Evolutionary conservation across 2,329 filamentous ascomycete genomes (phyloP).

Genomic region (Pezicula rhizophila): DNA sequence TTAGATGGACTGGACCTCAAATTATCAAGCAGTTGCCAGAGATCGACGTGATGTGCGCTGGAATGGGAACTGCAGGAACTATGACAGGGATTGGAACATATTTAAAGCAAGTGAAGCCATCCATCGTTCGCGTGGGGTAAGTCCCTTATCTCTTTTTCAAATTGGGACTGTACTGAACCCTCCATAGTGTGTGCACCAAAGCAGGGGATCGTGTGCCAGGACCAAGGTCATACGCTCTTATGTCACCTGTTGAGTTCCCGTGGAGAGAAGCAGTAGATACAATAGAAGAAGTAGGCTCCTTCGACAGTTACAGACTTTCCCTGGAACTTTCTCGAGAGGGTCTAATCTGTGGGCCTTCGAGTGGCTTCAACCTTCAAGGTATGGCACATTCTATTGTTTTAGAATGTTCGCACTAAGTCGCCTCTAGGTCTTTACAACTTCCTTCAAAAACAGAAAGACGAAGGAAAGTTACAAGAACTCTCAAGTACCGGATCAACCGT

Average conservation of each 20-base stretch:
- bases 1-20: slow-evolving; percentile 54
- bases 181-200: slow-evolving; percentile 46
- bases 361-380: slow-evolving; percentile 51
- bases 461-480: slow-evolving; percentile 37
- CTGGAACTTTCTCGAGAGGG: slow-evolving; percentile 50
- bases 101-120: slow-evolving; percentile 34
- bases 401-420: not conserved
- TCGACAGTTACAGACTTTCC: slow-evolving; percentile 46
- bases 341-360: slow-evolving; percentile 54
- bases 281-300: slow-evolving; percentile 50
- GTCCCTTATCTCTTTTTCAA: slow-evolving; percentile 1
- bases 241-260: slow-evolving; percentile 48
- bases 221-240: slow-evolving; percentile 45
- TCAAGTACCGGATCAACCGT: slow-evolving; percentile 38
- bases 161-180: slow-evolving; percentile 1
- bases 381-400: slow-evolving; percentile 24
- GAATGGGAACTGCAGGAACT: slow-evolving; percentile 50
- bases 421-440: slow-evolving; percentile 29
- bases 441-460: slow-evolving; percentile 41
- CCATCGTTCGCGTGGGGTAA: slow-evolving; percentile 18
- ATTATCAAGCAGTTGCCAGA: slow-evolving; percentile 49
- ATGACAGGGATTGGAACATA: slow-evolving; percentile 36
- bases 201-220: slow-evolving; percentile 52
- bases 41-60: slow-evolving; percentile 49
- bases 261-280: slow-evolving; percentile 50